Evolutionary conservation across 257 asterid genomes (phyloP).

Genomic region (Solanum arcanum): DNA sequence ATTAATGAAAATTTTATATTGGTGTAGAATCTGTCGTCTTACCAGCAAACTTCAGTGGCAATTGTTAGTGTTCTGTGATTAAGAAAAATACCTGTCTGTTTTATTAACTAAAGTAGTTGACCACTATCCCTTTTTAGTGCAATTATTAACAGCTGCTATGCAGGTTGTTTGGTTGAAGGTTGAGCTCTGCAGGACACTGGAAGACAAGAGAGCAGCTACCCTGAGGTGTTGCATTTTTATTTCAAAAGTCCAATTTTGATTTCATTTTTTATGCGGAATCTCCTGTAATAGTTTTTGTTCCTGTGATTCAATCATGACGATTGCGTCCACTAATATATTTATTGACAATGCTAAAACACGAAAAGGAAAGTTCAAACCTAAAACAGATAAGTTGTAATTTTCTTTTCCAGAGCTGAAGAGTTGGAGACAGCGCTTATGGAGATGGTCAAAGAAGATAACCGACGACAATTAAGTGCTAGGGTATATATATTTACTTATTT

Average conservation of each 20-base stretch:
- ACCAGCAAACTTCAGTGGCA: not conserved
- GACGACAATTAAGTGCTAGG: constrained; percentile 77
- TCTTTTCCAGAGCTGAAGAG: constrained; percentile 67
- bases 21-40: not conserved
- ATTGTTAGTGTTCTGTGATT: not conserved
- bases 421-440: constrained; percentile 90
- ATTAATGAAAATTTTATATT: not conserved
- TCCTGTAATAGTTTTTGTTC: not conserved
- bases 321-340: not conserved
- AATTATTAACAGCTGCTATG: constrained; percentile 19
- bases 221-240: constrained; percentile 47
- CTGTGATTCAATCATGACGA: not conserved
- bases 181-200: constrained; percentile 72
- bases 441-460: constrained; percentile 71
- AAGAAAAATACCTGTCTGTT: not conserved
- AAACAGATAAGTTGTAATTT: not conserved
- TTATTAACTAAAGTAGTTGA: not conserved
- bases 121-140: not conserved
- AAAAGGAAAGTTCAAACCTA: not conserved
- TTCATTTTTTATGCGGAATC: not conserved
- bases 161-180: constrained; percentile 90
- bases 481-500: constrained; percentile 17
- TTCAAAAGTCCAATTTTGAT: not conserved
- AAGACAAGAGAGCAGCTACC: constrained; percentile 69
- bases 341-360: not conserved